Base-by-base conservation (phyloP, 2,329 filamentous ascomycete species). In the Ceratocystis colombiana region DNA sequence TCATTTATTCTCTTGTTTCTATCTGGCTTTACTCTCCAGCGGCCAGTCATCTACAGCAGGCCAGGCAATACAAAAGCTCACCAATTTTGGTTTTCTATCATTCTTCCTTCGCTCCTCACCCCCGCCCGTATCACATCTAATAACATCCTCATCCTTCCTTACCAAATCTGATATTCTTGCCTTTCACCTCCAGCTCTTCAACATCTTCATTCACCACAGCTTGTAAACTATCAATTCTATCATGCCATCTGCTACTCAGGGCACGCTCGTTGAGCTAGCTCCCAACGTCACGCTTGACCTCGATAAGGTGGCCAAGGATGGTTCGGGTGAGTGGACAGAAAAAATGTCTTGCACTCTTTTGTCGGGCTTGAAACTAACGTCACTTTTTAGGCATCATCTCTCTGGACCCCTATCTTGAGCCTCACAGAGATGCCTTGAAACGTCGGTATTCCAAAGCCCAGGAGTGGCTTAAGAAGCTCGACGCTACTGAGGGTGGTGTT, bases 391-490 rank as follows among this genome's bases (percentile, higher is more conserved):
- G 93, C 71, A 91, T 96, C 64, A 77, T 95, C 70, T 79, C 89
- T 75, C 82, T 97, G 68, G 94, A 99, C 74, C 90, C 92, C 59
- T 97, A 88, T 84, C 85, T 99, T 65, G 83, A 84, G 64, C 93
- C 94, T 3, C 96, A 95, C 80, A 83, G 85, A 72, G 89, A 88
- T 66, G 79, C 86, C 41, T 80, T 99, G 70, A 87, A 84, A 75
- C 82, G 84, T 68, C 85, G 94, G 73, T 96, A 87, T 76, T 77
- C 82, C 67, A 90, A 89, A 73, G 85, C 92, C 10, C 86, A 95
- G 71, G 79, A 88, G 67, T 97, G 93, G 94, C 89, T 96, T 73
- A 85, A 88, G 74, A 87, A 79, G 33, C 89, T 99, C 73, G 79
- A 96, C 69, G 82, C 90, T 45, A 84, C 83, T 0, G 94, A 99